Conservation (phyloP, 2,329 filamentous ascomycete genomes). For the Clarireedia paspali region DNA sequence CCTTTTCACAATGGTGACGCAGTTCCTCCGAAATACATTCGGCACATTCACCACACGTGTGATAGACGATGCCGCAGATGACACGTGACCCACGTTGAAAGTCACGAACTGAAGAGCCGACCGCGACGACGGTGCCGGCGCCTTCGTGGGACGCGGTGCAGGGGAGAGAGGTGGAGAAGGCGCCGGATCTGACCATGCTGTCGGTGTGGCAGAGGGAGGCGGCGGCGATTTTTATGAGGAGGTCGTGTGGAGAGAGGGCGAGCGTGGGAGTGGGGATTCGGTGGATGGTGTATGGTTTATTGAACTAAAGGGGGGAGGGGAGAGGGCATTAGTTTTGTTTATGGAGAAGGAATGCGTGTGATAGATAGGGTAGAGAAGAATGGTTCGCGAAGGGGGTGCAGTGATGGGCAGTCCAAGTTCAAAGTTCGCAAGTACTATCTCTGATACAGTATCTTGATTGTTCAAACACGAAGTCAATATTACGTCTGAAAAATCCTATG, state of each 20-base stretch:
- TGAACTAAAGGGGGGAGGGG: conserved; percentile 30
- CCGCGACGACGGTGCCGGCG: conserved; percentile 25
- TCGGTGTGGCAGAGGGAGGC: conserved; percentile 58
- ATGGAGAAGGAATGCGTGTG: no score
- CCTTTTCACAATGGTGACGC: conserved; percentile 43
- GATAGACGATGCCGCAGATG: conserved; percentile 39
- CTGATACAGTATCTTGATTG: no score
- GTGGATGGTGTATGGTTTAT: conserved; percentile 47
- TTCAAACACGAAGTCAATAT: no score
- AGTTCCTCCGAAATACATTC: conserved; percentile 44
- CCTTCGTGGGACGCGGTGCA: conserved; percentile 39
- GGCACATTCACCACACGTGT: conserved; percentile 44
- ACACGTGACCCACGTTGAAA: conserved; percentile 24
- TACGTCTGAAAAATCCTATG: no score
- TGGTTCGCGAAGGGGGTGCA: no score
- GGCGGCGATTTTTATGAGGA: conserved; percentile 49
- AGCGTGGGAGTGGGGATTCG: conserved; percentile 38
- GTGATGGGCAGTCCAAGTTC: no score
- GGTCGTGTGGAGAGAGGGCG: conserved; percentile 38
- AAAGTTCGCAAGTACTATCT: no score
- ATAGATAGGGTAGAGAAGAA: no score
- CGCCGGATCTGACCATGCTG: conserved; percentile 44
- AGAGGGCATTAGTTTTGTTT: neutral
- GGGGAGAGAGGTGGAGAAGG: conserved; percentile 41
- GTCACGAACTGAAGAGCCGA: conserved; percentile 26